These are phyloP conservation scores for Parietichytrium sp. DNA, from an alignment of 108 stramenopile genomes.

Conservation along the genomic window DNA sequence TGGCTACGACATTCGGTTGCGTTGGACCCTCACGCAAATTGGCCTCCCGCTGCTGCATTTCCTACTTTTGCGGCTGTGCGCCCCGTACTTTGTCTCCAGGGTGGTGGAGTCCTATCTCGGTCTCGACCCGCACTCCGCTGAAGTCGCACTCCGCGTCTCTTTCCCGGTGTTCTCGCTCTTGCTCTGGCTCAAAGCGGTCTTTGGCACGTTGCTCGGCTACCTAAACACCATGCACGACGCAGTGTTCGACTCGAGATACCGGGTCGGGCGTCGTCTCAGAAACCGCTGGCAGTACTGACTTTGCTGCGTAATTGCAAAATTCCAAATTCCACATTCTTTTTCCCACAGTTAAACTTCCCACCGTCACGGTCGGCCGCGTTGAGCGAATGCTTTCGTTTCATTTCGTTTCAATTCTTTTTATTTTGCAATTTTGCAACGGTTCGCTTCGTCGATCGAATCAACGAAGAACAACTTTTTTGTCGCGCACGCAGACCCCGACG, in stretches of 20 bases:
- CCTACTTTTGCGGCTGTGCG: not conserved
- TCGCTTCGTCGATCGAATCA: too few species aligned
- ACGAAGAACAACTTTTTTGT: too few species aligned
- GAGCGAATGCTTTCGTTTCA: too few species aligned
- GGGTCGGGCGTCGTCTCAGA: not conserved
- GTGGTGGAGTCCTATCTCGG: not conserved
- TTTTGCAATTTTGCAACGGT: too few species aligned
- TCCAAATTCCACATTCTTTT: too few species aligned
- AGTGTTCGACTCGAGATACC: not conserved
- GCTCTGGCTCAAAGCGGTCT: not conserved
- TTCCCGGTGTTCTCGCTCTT: not conserved
- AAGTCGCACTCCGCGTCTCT: not conserved
- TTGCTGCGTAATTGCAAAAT: too few species aligned
- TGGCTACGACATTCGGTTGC: slow-evolving; percentile 4
- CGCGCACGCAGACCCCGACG: too few species aligned
- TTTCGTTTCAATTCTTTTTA: too few species aligned
- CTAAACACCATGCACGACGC: not conserved
- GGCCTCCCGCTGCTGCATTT: not conserved
- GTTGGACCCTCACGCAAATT: not conserved
- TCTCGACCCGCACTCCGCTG: not conserved
- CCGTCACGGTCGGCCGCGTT: too few species aligned
- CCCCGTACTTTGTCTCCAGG: not conserved
- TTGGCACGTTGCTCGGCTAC: not conserved
- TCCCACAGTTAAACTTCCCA: too few species aligned
- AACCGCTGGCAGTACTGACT: too few species aligned